These are phyloP conservation scores for Cladophialophora psammophila DNA, from an alignment of 2,329 filamentous ascomycete genomes.

Conservation along the genomic window DNA sequence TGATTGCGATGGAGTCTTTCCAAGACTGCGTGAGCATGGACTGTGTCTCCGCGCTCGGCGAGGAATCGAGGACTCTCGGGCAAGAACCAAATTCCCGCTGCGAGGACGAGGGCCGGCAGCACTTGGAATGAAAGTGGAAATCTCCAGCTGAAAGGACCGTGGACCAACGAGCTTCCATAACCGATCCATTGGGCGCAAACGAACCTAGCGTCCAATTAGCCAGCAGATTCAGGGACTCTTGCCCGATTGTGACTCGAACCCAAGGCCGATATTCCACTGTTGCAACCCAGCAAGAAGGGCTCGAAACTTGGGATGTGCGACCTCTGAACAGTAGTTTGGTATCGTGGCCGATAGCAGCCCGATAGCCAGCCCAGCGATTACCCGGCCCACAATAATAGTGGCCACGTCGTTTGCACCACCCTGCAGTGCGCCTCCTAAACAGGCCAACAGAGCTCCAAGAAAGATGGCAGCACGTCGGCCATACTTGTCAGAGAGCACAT, in stretches of 20 bases:
- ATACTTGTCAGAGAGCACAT: conserved; percentile 46
- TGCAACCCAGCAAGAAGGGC: conserved; percentile 52
- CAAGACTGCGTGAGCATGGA: conserved; percentile 47
- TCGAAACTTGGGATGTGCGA: conserved; percentile 50
- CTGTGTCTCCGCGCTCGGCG: conserved; percentile 49
- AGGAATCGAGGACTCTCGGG: conserved; percentile 44
- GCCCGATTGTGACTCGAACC: conserved; percentile 40
- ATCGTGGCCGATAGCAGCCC: conserved; percentile 57
- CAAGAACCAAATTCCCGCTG: conserved; percentile 46
- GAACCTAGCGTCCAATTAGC: conserved; percentile 14
- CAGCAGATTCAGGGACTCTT: not conserved
- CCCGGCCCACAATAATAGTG: conserved; percentile 60
- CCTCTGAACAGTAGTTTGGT: conserved; percentile 57
- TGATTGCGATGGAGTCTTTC: conserved; percentile 45
- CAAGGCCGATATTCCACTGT: conserved; percentile 57
- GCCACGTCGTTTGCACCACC: conserved; percentile 48
- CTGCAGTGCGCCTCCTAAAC: conserved; percentile 48
- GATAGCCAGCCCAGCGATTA: conserved; percentile 59
- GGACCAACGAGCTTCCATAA: conserved; percentile 45
- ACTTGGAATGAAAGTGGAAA: conserved; percentile 47
- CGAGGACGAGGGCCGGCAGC: conserved; percentile 51
- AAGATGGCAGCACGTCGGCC: conserved; percentile 48
- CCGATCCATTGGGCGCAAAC: conserved; percentile 49
- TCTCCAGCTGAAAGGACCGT: conserved; percentile 45
- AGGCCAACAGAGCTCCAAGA: conserved; percentile 46